A percentile compares a stretch with the other conserved stretches of the same genome.
phyloP scores from a whole-genome alignment of 345 rosid species.

The Salix exigua region DNA sequence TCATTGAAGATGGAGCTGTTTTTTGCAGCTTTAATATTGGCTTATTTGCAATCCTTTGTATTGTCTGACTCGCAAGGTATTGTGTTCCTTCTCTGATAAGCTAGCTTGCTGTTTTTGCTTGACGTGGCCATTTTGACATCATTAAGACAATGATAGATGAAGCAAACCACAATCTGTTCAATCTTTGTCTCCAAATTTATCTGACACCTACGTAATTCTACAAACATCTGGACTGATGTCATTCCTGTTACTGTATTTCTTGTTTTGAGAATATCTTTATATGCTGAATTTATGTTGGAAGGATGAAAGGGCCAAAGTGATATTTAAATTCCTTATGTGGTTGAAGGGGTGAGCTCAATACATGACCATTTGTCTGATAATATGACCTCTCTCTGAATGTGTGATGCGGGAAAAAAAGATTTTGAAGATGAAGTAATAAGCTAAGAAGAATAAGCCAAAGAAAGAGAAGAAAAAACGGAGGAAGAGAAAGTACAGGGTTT shows the following conservation, averaged over 20 bases:
- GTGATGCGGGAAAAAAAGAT: background rate
- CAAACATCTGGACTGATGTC: background rate
- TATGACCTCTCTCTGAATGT: background rate
- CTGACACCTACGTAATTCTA: background rate
- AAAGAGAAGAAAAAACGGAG: no score
- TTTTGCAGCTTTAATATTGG: constrained; percentile 40
- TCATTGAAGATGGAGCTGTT: constrained; percentile 49
- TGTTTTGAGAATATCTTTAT: background rate
- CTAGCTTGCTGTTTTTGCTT: background rate
- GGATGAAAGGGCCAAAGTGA: background rate
- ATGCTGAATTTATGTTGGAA: background rate
- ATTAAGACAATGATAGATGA: background rate
- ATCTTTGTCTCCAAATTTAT: background rate
- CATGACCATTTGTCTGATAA: background rate
- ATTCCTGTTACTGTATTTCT: background rate
- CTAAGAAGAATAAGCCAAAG: no score
- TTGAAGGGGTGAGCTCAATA: background rate
- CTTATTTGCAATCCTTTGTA: constrained; percentile 47
- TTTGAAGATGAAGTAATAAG: no score
- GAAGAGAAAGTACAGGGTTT: no score
- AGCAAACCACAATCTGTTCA: constrained; percentile 1
- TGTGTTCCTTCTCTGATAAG: background rate
- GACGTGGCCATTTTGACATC: background rate
- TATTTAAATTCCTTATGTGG: background rate
- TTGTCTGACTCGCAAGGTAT: constrained; percentile 79